Conservation (phyloP, 2,329 filamentous ascomycete genomes). For the Penicillium sp. region DNA sequence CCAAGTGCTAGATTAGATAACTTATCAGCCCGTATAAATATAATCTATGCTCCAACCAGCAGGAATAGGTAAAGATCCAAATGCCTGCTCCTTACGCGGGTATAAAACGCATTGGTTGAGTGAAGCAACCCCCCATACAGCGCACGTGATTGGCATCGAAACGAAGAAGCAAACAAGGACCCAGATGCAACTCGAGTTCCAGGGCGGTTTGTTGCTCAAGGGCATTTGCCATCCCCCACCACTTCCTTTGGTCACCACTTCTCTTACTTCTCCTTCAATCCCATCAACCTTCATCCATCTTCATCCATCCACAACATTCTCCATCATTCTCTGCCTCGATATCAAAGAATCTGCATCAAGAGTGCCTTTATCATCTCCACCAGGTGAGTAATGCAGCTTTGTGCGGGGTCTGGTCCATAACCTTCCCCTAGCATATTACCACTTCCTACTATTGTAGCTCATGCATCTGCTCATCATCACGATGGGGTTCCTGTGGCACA, state of each 20-base stretch:
- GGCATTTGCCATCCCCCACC: neutral
- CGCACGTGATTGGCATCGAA: neutral
- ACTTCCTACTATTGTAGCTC: too few relatives aligned
- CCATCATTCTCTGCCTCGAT: neutral
- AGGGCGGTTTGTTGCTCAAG: neutral
- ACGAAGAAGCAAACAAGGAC: neutral
- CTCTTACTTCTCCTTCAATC: neutral
- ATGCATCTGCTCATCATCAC: neutral
- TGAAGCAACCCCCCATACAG: neutral
- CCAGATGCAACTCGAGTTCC: neutral
- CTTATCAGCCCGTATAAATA: neutral
- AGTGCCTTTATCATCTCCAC: neutral
- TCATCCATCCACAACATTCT: neutral
- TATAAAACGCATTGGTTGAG: neutral
- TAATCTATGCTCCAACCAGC: neutral
- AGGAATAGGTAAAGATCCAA: neutral
- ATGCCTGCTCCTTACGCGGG: neutral
- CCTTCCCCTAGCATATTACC: neutral
- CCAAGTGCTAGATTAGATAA: neutral
- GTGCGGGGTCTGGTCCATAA: neutral
- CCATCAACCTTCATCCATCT: neutral
- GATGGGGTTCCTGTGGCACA: neutral
- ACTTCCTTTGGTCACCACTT: neutral
- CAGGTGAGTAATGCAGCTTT: neutral
- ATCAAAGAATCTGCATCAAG: neutral